Evolutionary conservation across 2,329 filamentous ascomycete species (phyloP).

Genomic region (Penicillium sp.): DNA sequence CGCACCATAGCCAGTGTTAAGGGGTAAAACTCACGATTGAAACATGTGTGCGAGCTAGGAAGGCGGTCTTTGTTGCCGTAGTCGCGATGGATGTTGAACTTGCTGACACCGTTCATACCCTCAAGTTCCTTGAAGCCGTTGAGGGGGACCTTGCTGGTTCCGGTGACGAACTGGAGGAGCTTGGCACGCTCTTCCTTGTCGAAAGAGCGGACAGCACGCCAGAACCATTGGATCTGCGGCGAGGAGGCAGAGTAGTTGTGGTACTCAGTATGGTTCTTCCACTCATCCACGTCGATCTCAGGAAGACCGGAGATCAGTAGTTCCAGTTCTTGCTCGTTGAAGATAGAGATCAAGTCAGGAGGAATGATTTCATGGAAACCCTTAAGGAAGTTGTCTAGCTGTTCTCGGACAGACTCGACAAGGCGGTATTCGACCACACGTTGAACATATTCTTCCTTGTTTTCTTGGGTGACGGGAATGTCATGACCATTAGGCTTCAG

Average conservation of each 20-base stretch:
- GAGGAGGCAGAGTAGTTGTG: slow-evolving; percentile 96
- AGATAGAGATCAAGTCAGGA: slow-evolving; percentile 89
- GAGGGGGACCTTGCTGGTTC: slow-evolving; percentile 95
- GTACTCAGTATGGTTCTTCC: slow-evolving; percentile 98
- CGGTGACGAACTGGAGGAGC: slow-evolving; percentile 94
- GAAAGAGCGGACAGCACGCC: slow-evolving; percentile 93
- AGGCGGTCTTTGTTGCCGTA: slow-evolving; percentile 95
- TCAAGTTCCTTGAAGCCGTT: slow-evolving; percentile 99
- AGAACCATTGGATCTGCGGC: slow-evolving; percentile 99
- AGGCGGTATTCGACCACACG: slow-evolving; percentile 93
- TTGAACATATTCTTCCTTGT: slow-evolving; percentile 97
- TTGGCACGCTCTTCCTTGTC: slow-evolving; percentile 99
- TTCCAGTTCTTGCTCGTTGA: slow-evolving; percentile 97
- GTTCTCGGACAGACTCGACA: slow-evolving; percentile 86
- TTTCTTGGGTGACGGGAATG: slow-evolving; percentile 92
- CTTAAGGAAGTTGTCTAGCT: slow-evolving; percentile 89
- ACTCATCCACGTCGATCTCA: slow-evolving; percentile 97
- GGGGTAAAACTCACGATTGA: slow-evolving; percentile 78
- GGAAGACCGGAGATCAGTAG: slow-evolving; percentile 94
- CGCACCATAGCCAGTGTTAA: neutral
- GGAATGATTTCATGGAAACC: slow-evolving; percentile 98
- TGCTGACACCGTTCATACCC: slow-evolving; percentile 97
- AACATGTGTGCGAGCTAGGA: slow-evolving; percentile 96
- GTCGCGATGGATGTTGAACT: slow-evolving; percentile 98
- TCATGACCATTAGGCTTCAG: slow-evolving; percentile 85